phyloP scores from a whole-genome alignment of 352 stramenopile species.

The Globisporangium radiosum region DNA sequence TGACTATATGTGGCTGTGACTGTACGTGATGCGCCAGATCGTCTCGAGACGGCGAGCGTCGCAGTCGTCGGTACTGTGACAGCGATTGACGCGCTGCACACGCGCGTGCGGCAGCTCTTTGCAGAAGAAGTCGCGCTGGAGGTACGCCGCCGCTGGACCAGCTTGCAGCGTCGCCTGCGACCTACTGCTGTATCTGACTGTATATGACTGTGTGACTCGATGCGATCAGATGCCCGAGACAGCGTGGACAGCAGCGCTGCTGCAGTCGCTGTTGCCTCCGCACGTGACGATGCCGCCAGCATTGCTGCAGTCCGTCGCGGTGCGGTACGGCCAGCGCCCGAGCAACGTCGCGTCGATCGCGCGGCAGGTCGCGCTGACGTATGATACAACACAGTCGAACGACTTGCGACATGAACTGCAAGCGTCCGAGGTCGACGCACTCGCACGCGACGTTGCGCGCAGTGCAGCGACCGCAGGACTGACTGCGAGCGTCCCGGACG shows the following conservation, averaged over 20 bases:
- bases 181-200: no score
- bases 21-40: slow-evolving; percentile 13
- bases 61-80: slow-evolving; percentile 64
- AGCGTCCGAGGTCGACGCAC: slow-evolving; percentile 30
- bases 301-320: slow-evolving; percentile 40
- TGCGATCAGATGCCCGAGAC: slow-evolving; percentile 44
- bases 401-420: neutral
- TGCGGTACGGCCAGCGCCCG: slow-evolving; percentile 73
- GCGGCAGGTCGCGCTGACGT: slow-evolving; percentile 22
- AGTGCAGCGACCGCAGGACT: slow-evolving; percentile 34
- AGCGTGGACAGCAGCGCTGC: slow-evolving; percentile 40
- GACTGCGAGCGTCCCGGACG: slow-evolving; percentile 43
- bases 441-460: slow-evolving; percentile 31
- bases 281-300: neutral
- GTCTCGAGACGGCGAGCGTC: slow-evolving; percentile 22
- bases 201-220: neutral
- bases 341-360: slow-evolving; percentile 63
- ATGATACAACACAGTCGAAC: no score
- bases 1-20: neutral
- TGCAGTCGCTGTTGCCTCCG: slow-evolving; percentile 34
- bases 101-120: slow-evolving; percentile 69
- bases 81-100: slow-evolving; percentile 40
- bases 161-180: no score
- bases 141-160: slow-evolving; percentile 22
- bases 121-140: slow-evolving; percentile 66